Base-by-base conservation (phyloP, 148 eudicot genomes). In the Cornus controversa region DNA sequence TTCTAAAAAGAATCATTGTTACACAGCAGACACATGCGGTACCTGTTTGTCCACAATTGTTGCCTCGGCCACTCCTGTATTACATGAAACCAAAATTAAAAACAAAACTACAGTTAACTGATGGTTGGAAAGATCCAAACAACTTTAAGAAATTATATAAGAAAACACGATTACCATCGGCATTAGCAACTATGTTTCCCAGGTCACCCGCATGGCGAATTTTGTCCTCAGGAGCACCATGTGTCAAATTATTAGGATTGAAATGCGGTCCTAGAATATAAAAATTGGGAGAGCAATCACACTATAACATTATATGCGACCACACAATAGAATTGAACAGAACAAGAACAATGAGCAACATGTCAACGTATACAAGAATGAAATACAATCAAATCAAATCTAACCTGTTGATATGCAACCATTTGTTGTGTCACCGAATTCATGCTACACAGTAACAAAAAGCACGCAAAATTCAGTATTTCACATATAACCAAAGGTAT, bases 171-270 rank as follows among this genome's bases (percentile, higher is more conserved):
- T 54, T 75, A 94, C 98, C 98, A 65, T 93, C 92, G 74, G 93
- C 90, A 82, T 94, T 91, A 65, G 98, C 98, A 84, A 93, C 85
- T 77, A 95, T 95, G 97, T 95, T 95, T 95, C 98, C 96, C 97
- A 95, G 98, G 97, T 93, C 98, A 87, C 99, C 99, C 97, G 97
- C 99, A 88, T 95, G 97, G 75, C 99, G 97, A 84, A 90, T 79
- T 80, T 93, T 90, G 77, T 95, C 99, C 73, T 83, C 96, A 84
- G 98, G 97, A 89, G 97, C 96, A 85, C 98, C 98, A 82, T 95
- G 98, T 84, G 97, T 93, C 89, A 88, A 0, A 1, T 81, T 84
- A 76, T 89, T 90, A 45, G 98, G 98, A 89, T 95, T 95, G 74
- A 90, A 95, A 82, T 95, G 98, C 79, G 98, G 25, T 76, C 98